phyloP scores from a whole-genome alignment of 768 basidiomycete genomes.

The Calocera cornea region DNA sequence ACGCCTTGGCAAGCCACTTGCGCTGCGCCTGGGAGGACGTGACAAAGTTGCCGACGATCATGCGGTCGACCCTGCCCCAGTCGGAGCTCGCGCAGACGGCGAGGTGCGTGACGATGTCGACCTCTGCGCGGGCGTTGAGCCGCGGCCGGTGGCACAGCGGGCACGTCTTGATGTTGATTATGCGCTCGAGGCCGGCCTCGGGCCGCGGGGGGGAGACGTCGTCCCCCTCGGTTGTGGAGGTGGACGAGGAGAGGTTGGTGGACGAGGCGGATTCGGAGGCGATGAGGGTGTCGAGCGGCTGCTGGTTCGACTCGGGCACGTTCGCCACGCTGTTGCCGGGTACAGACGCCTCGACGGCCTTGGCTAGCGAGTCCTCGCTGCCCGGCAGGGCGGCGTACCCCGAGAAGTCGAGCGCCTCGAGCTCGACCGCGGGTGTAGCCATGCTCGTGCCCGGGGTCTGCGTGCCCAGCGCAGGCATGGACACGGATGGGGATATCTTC shows the following conservation, averaged over 20 bases:
- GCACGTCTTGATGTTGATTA: slow-evolving; percentile 91
- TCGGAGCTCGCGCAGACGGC: slow-evolving; percentile 90
- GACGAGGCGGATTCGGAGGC: slow-evolving; percentile 12
- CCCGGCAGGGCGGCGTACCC: not conserved
- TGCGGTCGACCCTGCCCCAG: slow-evolving; percentile 76
- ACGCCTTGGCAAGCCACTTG: slow-evolving; percentile 90
- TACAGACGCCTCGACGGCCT: not conserved
- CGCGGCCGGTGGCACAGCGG: slow-evolving; percentile 85
- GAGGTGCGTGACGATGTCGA: slow-evolving; percentile 93
- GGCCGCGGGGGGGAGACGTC: slow-evolving; percentile 17
- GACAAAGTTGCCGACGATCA: slow-evolving; percentile 88
- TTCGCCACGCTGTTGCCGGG: not conserved
- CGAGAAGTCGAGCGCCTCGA: not conserved
- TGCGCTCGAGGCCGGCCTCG: slow-evolving; percentile 48
- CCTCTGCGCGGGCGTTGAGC: slow-evolving; percentile 71
- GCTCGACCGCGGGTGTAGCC: slow-evolving; percentile 12
- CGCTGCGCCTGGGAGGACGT: slow-evolving; percentile 90
- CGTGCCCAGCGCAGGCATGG: slow-evolving; percentile 11
- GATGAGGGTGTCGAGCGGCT: slow-evolving; percentile 23
- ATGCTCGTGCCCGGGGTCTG: slow-evolving; percentile 14
- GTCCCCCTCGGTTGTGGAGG: slow-evolving; percentile 21
- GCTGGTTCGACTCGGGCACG: slow-evolving; percentile 32
- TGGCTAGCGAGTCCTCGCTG: not conserved
- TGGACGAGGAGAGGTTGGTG: slow-evolving; percentile 8
- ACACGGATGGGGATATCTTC: slow-evolving; percentile 36